Percentiles rank a stretch among this genome's conserved stretches.
These are phyloP conservation scores for Stellera chamaejasme DNA, from an alignment of 345 rosid species.

Conservation along the genomic window DNA sequence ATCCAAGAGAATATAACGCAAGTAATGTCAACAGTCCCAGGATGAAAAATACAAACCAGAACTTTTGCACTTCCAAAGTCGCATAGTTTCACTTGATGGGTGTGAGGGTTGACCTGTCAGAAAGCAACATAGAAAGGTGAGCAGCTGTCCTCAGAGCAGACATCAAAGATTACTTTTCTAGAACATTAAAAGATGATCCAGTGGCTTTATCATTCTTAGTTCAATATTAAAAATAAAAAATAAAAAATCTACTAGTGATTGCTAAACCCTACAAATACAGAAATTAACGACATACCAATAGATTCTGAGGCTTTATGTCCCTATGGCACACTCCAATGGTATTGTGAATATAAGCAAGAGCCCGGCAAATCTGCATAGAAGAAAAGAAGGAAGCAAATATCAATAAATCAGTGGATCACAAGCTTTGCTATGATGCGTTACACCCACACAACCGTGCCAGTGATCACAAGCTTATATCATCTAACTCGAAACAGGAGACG, in stretches of 20 bases:
- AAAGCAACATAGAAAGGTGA: background rate
- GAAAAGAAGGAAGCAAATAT: too few species aligned
- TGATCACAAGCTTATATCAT: background rate
- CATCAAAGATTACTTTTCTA: too few species aligned
- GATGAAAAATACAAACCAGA: slow-evolving; percentile 22
- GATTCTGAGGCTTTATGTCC: slow-evolving; percentile 13
- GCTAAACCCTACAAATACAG: background rate
- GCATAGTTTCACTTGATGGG: slow-evolving; percentile 51
- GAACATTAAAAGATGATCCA: too few species aligned
- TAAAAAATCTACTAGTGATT: too few species aligned
- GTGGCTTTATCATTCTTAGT: too few species aligned
- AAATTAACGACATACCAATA: slow-evolving; percentile 2
- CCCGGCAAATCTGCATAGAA: slow-evolving; percentile 7
- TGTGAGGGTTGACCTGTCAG: slow-evolving; percentile 56
- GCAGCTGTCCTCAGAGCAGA: background rate
- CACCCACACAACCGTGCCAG: background rate
- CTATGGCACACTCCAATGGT: slow-evolving; percentile 9
- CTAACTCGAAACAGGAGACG: background rate
- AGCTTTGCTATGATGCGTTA: background rate
- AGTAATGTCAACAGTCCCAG: background rate
- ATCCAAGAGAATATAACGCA: background rate
- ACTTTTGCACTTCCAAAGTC: slow-evolving; percentile 75
- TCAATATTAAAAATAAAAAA: too few species aligned
- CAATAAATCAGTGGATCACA: too few species aligned
- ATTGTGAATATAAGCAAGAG: slow-evolving; percentile 9